Conservation (phyloP, 208 protist genomes). For the Borovskyia barvae region DNA sequence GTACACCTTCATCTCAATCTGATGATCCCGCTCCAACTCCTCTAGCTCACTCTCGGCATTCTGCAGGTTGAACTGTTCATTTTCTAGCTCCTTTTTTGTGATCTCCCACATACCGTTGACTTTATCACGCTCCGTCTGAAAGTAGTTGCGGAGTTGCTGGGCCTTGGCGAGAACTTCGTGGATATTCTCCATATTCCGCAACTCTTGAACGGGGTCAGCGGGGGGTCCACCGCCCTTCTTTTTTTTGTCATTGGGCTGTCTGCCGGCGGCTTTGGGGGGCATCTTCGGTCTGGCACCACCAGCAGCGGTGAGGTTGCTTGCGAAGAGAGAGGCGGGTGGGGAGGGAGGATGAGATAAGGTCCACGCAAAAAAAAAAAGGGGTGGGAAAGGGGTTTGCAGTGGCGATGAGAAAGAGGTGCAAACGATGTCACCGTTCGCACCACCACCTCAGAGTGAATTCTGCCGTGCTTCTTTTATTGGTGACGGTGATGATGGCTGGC, state of each 20-base stretch:
- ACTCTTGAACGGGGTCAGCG: slow-evolving; percentile 34
- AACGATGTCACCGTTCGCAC: too few relatives aligned
- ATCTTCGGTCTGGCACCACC: too few relatives aligned
- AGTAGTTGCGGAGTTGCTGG: slow-evolving; percentile 94
- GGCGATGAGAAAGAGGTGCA: too few relatives aligned
- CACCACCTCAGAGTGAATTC: too few relatives aligned
- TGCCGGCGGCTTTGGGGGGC: slow-evolving; percentile 32
- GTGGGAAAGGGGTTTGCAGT: too few relatives aligned
- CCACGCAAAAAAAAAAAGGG: too few relatives aligned
- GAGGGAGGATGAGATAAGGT: too few relatives aligned
- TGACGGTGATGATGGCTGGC: too few relatives aligned
- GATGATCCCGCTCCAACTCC: slow-evolving; percentile 93
- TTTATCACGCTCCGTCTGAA: slow-evolving; percentile 96
- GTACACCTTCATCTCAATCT: slow-evolving; percentile 97
- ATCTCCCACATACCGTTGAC: slow-evolving; percentile 94
- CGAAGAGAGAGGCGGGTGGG: too few relatives aligned
- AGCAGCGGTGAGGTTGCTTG: too few relatives aligned
- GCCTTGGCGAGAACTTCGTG: slow-evolving; percentile 85
- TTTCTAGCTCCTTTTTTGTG: slow-evolving; percentile 91
- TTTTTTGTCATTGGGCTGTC: slow-evolving; percentile 15
- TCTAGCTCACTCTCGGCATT: slow-evolving; percentile 94
- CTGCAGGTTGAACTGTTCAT: slow-evolving; percentile 58
- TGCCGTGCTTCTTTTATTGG: too few relatives aligned
- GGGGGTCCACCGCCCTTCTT: slow-evolving; percentile 29
- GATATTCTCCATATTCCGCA: slow-evolving; percentile 55